A percentile compares a stretch with the other conserved stretches of the same genome.
Conservation (phyloP, 306 rosid species). For the Comarum palustre region DNA sequence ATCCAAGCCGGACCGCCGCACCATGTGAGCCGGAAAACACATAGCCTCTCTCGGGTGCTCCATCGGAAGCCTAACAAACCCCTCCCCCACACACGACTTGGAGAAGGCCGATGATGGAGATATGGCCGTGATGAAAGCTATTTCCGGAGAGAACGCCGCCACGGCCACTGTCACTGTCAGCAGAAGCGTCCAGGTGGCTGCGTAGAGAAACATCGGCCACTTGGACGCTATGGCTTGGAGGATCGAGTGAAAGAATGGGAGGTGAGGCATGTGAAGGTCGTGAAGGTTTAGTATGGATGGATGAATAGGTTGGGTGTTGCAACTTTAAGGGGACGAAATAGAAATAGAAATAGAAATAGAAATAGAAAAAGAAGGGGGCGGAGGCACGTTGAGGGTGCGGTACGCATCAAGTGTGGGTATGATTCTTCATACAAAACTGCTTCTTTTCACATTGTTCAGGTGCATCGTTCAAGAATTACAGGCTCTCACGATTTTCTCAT, state of each 20-base stretch:
- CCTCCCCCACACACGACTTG: conserved; percentile 29
- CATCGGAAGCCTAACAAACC: conserved; percentile 49
- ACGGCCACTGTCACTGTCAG: conserved; percentile 41
- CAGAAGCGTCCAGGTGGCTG: conserved; percentile 46
- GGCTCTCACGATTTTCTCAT: conserved; percentile 16
- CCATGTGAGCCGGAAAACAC: conserved; percentile 55
- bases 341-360: too few species aligned
- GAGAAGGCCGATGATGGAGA: conserved; percentile 44
- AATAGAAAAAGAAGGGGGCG: conserved; percentile 9
- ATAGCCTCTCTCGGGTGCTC: conserved; percentile 52
- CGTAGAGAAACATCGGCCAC: conserved; percentile 20
- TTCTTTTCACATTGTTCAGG: background rate
- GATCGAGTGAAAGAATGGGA: conserved; percentile 28
- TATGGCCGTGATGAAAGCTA: conserved; percentile 43
- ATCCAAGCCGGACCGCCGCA: conserved; percentile 46
- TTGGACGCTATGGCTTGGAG: conserved; percentile 24
- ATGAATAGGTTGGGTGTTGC: background rate
- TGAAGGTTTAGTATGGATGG: background rate
- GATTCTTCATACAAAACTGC: background rate
- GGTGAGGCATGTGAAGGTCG: conserved; percentile 29
- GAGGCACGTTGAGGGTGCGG: conserved; percentile 10
- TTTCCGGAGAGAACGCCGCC: conserved; percentile 48
- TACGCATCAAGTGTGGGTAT: too few species aligned
- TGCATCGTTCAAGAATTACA: background rate
- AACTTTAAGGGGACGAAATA: conserved; percentile 11